Base-by-base conservation (phyloP, 2,329 filamentous ascomycete genomes). In the Cadophora malorum region DNA sequence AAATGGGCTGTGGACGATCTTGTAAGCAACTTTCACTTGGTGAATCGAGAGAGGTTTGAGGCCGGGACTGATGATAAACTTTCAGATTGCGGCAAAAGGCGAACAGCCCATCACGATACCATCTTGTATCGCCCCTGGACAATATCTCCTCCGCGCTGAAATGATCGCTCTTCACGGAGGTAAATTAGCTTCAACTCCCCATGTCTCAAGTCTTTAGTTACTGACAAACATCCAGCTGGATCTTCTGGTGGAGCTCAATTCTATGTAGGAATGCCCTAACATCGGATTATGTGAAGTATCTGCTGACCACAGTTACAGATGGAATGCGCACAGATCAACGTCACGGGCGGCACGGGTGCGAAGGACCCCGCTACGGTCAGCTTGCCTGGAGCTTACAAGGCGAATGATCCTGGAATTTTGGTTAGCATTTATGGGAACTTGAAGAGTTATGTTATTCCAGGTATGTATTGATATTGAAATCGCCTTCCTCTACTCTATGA, bases 91-190 rank as follows among this genome's bases (percentile, higher is more conserved):
- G 56, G 83, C 81, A 74, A 79, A 80, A 70, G 79, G 82, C 61
- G 80, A 80, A 61, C 84, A 84, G 76, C 76, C 79, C 63, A 83
- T 86, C 67, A 82, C 80, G 67, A 85, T 89, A 65, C 86, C 86
- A 12, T 71, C 77, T 12, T 82, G 82, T 69, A 81, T 89, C 63
- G 81, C 81, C 41, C 77, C 84, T 5, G 87, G 87, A 23, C 82
- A 87, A 74, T 89, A 89, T 74, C 83, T 89, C 66, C 81, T 88
- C 12, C 83, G 87, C 23, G 84, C 86, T 64, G 87, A 89, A 79
- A 81, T 85, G 64, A 83, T 90, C 62, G 88, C 85, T 31, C 86
- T 90, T 63, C 88, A 90, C 80, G 79, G 76, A 12, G 82, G 82
- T 9, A 68, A 12, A 45, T 41, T 3, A 8, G 2, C 19, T 2